Base-by-base conservation (phyloP, 202 grass and related monocot species). In the Brachypodium distachyon region DNA sequence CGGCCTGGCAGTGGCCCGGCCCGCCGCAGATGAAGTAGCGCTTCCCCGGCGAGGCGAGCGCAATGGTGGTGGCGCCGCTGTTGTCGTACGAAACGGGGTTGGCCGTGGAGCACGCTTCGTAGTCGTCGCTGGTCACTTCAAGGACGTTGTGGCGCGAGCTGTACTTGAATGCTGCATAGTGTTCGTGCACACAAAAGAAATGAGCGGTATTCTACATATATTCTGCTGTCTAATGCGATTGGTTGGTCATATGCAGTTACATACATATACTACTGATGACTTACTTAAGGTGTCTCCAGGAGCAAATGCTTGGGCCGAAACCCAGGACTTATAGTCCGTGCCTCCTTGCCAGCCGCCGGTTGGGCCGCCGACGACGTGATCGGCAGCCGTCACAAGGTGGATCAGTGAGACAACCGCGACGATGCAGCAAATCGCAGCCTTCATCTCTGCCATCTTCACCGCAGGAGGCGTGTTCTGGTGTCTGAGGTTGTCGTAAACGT, bases 11-110 rank as follows among this genome's bases (percentile, higher is more conserved):
- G 86, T 96, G 93, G 1, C 81, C 89, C 9, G 89, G 75, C 48
- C 55, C 80, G 27, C 84, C 85, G 78, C 89, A 96, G 84, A 96
- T 96, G 89, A 96, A 96, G 78, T 87, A 90, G 63, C 78, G 70
- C 71, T 83, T 90, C 40, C 93, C 89, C 13, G 93, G 81, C 73
- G 72, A 49, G n/a, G 74, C 25, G 63, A 96, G 89, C 74, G 42
- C 16, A 11, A 96, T 52, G 53, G 81, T 83, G 68, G 84, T 92
- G 81, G 6, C 70, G 63, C 92, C 92, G 63, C 86, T 90, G 5
- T 48, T 83, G 81, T 92, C 88, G 28, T 59, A 75, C 16, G 34
- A 58, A 3, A 92, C 23, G 0, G 92, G 87, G 73, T 83, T 89
- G 59, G 63, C 40, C 11, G 74, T 80, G 21, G 82, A 80, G 86